Evolutionary conservation across 345 rosid species (phyloP), one percentile per base, ranked within the genome.

Genomic region (Linum trigynum): DNA sequence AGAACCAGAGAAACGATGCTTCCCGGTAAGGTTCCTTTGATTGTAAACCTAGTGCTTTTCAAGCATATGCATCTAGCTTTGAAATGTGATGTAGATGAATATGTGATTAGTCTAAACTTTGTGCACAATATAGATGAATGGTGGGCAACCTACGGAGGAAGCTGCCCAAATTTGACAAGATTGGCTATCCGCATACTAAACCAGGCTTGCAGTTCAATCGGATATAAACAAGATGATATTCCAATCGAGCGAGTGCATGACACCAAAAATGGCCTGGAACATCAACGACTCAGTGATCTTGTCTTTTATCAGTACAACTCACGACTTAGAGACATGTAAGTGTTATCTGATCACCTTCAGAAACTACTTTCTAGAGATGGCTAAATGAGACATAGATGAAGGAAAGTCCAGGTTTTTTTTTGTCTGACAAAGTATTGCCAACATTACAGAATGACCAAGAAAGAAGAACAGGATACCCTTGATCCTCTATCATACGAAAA

Each of bases 131-230:
- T 66, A 94, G 99, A 81, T 72, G 99, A 94, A 71, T 90, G 99
- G 99, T 94, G 99, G 99, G 80, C 88, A 66, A 83, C 97, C 7
- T 90, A 86, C 71, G 97, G 95, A 62, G 96, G 90, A 72, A 80
- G 89, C 68, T 90, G 99, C 76, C 87, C 90, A 57, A 86, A 94
- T 75, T 80, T 94, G 82, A 75, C 90, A 64, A 89, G 88, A 41
- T 69, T 94, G 74, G 97, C 97, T 0, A 67, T 79, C 60, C 92
- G 90, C 16, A 79, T 94, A 69, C 82, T 90, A 62, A 80, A 87
- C 69, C 99, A 90, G 80, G 80, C 96, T 16, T 90, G 97, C 63
- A 79, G 91, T 74, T 79, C 87, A 32, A 41, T 60, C 38, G 82
- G 86, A 39, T 79, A 71, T 12, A 76, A 64, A 69, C 81, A 65